These are phyloP conservation scores for Ogataea methylovora DNA, from an alignment of 805 yeast species.

Conservation along the genomic window DNA sequence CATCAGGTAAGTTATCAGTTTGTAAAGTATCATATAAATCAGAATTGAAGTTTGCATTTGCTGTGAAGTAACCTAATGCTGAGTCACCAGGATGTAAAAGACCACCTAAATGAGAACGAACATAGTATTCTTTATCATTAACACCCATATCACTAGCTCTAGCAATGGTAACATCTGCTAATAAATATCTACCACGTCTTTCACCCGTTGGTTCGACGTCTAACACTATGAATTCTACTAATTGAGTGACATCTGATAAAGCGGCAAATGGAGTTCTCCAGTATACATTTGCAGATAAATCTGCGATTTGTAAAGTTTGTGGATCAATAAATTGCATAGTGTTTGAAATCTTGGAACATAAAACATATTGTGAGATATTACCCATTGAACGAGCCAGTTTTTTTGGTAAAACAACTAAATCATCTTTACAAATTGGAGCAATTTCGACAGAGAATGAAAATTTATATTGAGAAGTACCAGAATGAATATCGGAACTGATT, in stretches of 20 bases:
- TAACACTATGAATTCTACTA: conserved; percentile 81
- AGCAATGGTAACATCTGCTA: conserved; percentile 90
- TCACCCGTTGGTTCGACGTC: conserved; percentile 92
- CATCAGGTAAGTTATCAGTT: conserved; percentile 68
- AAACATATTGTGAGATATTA: conserved; percentile 68
- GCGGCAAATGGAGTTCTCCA: conserved; percentile 81
- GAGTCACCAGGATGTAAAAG: conserved; percentile 95
- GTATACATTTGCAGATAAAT: conserved; percentile 59
- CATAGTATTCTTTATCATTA: conserved; percentile 74
- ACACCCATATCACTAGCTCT: conserved; percentile 82
- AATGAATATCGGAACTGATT: conserved; percentile 85
- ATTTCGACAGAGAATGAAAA: conserved; percentile 90
- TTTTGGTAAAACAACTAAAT: conserved; percentile 85
- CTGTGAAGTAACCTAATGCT: conserved; percentile 81
- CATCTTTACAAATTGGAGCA: conserved; percentile 96
- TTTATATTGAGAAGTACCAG: conserved; percentile 82
- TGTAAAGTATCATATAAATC: conserved; percentile 72
- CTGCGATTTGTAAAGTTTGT: conserved; percentile 67
- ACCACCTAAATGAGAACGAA: conserved; percentile 90
- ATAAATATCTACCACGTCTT: conserved; percentile 65
- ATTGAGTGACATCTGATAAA: conserved; percentile 64
- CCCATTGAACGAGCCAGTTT: conserved; percentile 80
- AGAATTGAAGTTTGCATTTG: conserved; percentile 83
- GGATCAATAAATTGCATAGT: conserved; percentile 85
- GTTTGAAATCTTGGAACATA: conserved; percentile 82